Evolutionary conservation across 2,329 filamentous ascomycete genomes (phyloP).

Genomic region (Fusarium sp.): DNA sequence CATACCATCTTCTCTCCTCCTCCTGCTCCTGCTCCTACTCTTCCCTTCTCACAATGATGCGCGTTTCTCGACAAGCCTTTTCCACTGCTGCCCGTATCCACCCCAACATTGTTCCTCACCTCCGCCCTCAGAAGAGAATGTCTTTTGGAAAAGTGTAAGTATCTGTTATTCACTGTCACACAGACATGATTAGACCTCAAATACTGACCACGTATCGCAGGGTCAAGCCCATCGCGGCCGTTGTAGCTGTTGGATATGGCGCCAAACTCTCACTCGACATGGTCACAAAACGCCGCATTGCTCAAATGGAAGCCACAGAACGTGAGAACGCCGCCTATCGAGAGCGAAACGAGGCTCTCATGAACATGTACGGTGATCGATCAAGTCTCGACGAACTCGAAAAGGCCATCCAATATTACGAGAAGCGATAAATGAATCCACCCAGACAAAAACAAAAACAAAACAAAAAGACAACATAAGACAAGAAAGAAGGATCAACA

Average conservation of each 20-base stretch:
- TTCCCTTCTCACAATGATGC: conserved; percentile 44
- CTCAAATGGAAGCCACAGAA: conserved; percentile 51
- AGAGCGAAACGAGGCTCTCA: conserved; percentile 57
- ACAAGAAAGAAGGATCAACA: not conserved
- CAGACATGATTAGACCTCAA: not conserved
- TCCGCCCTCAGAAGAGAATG: conserved; percentile 46
- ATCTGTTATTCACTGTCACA: not conserved
- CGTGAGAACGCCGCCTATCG: conserved; percentile 53
- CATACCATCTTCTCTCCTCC: not conserved
- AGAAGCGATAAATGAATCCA: conserved; percentile 49
- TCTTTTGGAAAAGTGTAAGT: conserved; percentile 43
- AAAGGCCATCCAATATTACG: conserved; percentile 62
- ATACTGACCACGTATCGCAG: conserved; percentile 42
- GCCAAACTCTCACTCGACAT: conserved; percentile 52
- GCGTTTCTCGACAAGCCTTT: conserved; percentile 45
- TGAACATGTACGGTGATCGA: conserved; percentile 64
- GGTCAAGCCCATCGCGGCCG: conserved; percentile 50
- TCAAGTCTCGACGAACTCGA: conserved; percentile 63
- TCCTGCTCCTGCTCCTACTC: conserved; percentile 5
- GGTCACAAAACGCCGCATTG: conserved; percentile 46
- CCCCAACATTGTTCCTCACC: conserved; percentile 48
- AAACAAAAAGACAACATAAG: no score
- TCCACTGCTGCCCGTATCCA: conserved; percentile 48
- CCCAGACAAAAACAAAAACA: conserved; percentile 2
- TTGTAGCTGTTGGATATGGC: conserved; percentile 53